Evolutionary conservation across 2,329 filamentous ascomycete genomes (phyloP).

Genomic region (Chlorencoelia australis): DNA sequence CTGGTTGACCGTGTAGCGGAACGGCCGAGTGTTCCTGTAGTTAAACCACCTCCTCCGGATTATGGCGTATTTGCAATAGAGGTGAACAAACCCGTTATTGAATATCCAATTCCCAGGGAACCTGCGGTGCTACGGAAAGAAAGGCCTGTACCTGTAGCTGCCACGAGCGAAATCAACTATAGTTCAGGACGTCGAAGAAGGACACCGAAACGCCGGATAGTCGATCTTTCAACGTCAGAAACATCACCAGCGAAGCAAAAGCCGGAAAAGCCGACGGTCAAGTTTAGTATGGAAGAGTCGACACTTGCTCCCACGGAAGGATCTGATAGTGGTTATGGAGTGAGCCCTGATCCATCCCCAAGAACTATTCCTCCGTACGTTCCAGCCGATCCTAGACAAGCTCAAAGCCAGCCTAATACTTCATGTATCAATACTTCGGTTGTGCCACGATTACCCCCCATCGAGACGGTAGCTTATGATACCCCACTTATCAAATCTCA

Average conservation of each 20-base stretch:
- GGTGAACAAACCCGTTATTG: constrained; percentile 56
- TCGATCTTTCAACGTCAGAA: constrained; percentile 46
- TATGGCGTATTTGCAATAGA: constrained; percentile 47
- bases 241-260: constrained; percentile 21
- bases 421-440: constrained; percentile 23
- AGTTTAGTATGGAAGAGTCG: constrained; percentile 18
- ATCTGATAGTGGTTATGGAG: constrained; percentile 22
- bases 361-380: constrained; percentile 22
- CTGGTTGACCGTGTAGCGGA: constrained; percentile 74
- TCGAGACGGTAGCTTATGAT: constrained; percentile 20
- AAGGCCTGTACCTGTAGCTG: constrained; percentile 37
- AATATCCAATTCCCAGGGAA: constrained; percentile 41
- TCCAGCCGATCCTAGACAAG: constrained; percentile 21
- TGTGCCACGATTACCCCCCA: constrained; percentile 21
- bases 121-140: constrained; percentile 49
- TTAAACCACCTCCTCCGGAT: constrained; percentile 58
- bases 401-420: constrained; percentile 17
- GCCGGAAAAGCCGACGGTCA: constrained; percentile 9
- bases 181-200: constrained; percentile 47
- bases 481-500: constrained; percentile 16
- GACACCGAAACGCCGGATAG: constrained; percentile 52
- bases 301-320: constrained; percentile 7
- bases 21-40: constrained; percentile 64
- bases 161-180: constrained; percentile 48
- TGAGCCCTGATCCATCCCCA: constrained; percentile 25